These are phyloP conservation scores for Phytophthora vignae DNA, from an alignment of 352 stramenopile species.

Conservation along the genomic window DNA sequence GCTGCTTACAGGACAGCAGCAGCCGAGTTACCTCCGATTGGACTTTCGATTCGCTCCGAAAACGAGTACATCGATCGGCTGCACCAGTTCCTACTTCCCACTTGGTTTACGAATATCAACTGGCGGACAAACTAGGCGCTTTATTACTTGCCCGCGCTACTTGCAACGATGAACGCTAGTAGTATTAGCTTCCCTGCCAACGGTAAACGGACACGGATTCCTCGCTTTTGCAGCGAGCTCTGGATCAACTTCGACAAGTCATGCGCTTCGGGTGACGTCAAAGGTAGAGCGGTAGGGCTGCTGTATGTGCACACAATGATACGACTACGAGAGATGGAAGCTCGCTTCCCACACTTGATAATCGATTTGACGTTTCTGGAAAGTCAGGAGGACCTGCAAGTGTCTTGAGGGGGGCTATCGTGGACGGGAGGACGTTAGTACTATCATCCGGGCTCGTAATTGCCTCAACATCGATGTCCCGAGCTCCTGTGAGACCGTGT, in stretches of 20 bases:
- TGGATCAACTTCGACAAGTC: constrained; percentile 26
- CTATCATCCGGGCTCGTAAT: constrained; percentile 22
- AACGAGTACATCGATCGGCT: constrained; percentile 41
- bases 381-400: constrained; percentile 26
- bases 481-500: constrained; percentile 35
- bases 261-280: constrained; percentile 1
- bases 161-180: neutral
- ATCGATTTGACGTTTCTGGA: constrained; percentile 26
- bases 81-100: constrained; percentile 42
- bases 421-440: constrained; percentile 16
- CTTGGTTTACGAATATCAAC: constrained; percentile 30
- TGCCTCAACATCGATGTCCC: neutral
- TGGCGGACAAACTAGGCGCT: constrained; percentile 37
- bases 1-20: neutral
- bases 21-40: neutral
- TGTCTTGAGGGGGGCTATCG: constrained; percentile 8
- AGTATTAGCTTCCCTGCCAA: constrained; percentile 25
- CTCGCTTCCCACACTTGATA: constrained; percentile 6
- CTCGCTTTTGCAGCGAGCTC: constrained; percentile 24
- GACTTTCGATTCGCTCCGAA: constrained; percentile 18
- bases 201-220: neutral
- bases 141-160: constrained; percentile 28
- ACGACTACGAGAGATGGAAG: constrained; percentile 1
- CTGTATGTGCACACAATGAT: constrained; percentile 16
- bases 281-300: constrained; percentile 1